Evolutionary conservation across 345 rosid genomes (phyloP).

Genomic region (Arabidopsis arenosa): DNA sequence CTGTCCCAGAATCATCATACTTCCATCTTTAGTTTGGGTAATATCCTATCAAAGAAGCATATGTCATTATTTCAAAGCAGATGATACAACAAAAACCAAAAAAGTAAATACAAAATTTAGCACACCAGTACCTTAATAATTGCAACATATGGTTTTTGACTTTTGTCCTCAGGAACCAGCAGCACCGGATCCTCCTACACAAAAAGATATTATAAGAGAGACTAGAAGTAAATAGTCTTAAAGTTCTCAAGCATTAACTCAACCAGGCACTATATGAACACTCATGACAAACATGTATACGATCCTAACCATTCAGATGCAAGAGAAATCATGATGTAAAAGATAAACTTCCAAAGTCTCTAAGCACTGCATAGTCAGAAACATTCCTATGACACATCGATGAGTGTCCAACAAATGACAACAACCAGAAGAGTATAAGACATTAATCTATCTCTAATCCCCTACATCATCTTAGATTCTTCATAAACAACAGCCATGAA

Average conservation of each 20-base stretch:
- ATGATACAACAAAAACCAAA: neutral
- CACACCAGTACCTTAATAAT: constrained; percentile 78
- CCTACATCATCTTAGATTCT: constrained; percentile 1
- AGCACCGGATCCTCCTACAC: constrained; percentile 96
- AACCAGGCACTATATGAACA: constrained; percentile 22
- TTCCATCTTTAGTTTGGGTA: constrained; percentile 61
- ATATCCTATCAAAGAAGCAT: constrained; percentile 65
- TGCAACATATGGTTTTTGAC: constrained; percentile 94
- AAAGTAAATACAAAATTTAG: constrained; percentile 2
- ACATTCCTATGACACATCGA: neutral
- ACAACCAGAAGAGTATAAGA: constrained; percentile 5
- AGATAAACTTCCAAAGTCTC: neutral
- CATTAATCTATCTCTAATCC: neutral
- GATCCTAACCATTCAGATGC: constrained; percentile 15
- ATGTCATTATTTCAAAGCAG: constrained; percentile 19
- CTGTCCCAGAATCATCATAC: constrained; percentile 86
- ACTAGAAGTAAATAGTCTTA: constrained; percentile 22
- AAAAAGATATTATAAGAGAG: constrained; percentile 17
- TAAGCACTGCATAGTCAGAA: neutral
- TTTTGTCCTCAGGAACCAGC: constrained; percentile 77
- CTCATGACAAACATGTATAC: neutral
- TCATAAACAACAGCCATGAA: neutral
- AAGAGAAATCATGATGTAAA: neutral
- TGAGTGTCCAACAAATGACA: neutral
- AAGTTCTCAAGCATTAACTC: neutral